Conservation (phyloP, 2,329 filamentous ascomycete genomes). For the Penicillium sp. region DNA sequence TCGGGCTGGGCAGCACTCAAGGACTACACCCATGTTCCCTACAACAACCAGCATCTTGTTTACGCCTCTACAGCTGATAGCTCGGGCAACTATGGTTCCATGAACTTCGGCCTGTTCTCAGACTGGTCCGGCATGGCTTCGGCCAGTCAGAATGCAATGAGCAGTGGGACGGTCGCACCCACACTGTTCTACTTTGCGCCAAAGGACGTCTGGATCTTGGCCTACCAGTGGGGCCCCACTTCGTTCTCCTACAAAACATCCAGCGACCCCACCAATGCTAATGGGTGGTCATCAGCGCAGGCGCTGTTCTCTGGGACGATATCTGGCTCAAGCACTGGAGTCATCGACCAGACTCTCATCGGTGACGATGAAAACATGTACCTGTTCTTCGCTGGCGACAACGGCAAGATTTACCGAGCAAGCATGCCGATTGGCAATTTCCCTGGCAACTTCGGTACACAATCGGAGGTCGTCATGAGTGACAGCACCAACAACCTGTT, state of each 20-base stretch:
- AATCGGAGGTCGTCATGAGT: conserved; percentile 50
- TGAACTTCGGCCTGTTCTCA: conserved; percentile 55
- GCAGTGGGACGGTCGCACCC: conserved; percentile 51
- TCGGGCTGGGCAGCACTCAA: conserved; percentile 58
- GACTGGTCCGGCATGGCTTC: conserved; percentile 52
- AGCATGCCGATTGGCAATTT: conserved; percentile 62
- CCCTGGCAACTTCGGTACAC: conserved; percentile 56
- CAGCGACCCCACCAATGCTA: conserved; percentile 54
- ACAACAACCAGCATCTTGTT: conserved; percentile 59
- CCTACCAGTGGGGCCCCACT: conserved; percentile 61
- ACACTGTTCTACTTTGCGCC: conserved; percentile 62
- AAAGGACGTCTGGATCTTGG: conserved; percentile 61
- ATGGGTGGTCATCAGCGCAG: conserved; percentile 54
- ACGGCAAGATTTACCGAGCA: conserved; percentile 62
- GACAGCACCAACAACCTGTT: conserved; percentile 58
- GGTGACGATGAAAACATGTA: conserved; percentile 61
- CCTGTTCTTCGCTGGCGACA: conserved; percentile 65
- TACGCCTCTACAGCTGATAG: conserved; percentile 53
- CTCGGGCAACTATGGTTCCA: conserved; percentile 52
- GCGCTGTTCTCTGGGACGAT: conserved; percentile 57
- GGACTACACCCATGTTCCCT: conserved; percentile 56
- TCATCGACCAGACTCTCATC: conserved; percentile 63
- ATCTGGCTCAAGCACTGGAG: conserved; percentile 48
- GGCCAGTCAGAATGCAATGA: conserved; percentile 53
- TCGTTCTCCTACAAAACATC: conserved; percentile 60